Base-by-base conservation (phyloP, 495 filamentous ascomycete genomes). In the Penicillium goetzii region DNA sequence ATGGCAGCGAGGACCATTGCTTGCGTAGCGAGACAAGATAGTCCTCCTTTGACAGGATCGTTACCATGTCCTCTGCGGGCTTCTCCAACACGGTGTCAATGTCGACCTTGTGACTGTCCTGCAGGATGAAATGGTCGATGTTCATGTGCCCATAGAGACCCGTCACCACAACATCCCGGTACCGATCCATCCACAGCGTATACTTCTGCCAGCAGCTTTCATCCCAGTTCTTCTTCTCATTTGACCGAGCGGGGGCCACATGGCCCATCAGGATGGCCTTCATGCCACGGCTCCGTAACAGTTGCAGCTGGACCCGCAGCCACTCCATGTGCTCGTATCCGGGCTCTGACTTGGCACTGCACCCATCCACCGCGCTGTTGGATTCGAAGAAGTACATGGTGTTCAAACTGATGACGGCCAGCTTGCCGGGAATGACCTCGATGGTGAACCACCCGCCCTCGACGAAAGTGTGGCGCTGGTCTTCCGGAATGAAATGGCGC, bases 201-300 rank as follows among this genome's bases (percentile, higher is more conserved):
- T 97, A 99, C 72, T 97, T 97, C 74, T 97, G 95, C 95, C 96
- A 99, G 78, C 95, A 99, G 0, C 90, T 92, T 78, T 91, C 88
- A 62, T 97, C 92, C 95, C 95, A 99, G 66, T 84, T 86, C 60
- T 81, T 81, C 81, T 99, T 99, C 68, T 85, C 86, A 1, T 88
- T 84, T 0, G 92, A 92, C 68, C 92, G 83, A 2, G 93, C 93
- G 0, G 95, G 95, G 10, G 96, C 92, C 23, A 98, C 92, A 79
- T 99, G 95, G 0, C 96, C 96, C 59, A 88, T 95, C 45, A 99
- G 75, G 45, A 99, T 96, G 7, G 90, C 95, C 74, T 99, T 98
- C 89, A 97, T 92, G 38, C 91, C 88, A 28, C 92, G 86, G 49
- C 87, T 76, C 11, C 95, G 88, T 71, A 98, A 76, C 61, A 93